These are phyloP conservation scores for Picocystis sp. DNA, from an alignment of 163 green algal genomes.

Conservation along the genomic window DNA sequence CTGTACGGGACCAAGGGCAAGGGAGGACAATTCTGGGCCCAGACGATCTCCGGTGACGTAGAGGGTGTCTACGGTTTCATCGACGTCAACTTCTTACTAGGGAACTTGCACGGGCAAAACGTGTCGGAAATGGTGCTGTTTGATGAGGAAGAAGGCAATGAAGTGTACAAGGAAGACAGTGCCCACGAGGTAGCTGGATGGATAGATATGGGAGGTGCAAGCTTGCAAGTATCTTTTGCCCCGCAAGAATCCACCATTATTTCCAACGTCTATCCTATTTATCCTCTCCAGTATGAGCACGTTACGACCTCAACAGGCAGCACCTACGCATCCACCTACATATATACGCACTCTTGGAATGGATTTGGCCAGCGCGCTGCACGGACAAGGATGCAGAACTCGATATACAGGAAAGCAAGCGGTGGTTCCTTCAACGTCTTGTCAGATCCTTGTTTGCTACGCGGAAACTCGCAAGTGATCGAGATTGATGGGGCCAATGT, in stretches of 20 bases:
- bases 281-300: not conserved
- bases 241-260: slow-evolving; percentile 6
- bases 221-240: slow-evolving; percentile 6
- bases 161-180: not conserved
- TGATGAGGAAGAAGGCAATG: slow-evolving; percentile 2
- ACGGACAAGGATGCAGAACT: slow-evolving; percentile 1
- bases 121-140: not conserved
- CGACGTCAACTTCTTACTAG: slow-evolving; percentile 3
- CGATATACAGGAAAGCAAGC: not conserved
- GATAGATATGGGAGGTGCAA: slow-evolving; percentile 3
- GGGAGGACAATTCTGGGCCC: slow-evolving; percentile 3
- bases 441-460: slow-evolving; percentile 2
- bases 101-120: slow-evolving; percentile 1
- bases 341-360: slow-evolving; percentile 7
- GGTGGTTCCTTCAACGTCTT: not conserved
- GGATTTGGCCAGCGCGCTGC: slow-evolving; percentile 1
- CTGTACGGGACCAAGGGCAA: slow-evolving; percentile 1
- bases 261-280: slow-evolving; percentile 5
- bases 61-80: slow-evolving; percentile 5
- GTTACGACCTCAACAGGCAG: slow-evolving; percentile 5
- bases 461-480: not conserved
- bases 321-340: slow-evolving; percentile 2
- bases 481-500: not conserved
- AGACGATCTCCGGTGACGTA: slow-evolving; percentile 3
- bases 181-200: not conserved